These are phyloP conservation scores for Apiospora saccharicola DNA, from an alignment of 2,329 filamentous ascomycete species.

Conservation along the genomic window DNA sequence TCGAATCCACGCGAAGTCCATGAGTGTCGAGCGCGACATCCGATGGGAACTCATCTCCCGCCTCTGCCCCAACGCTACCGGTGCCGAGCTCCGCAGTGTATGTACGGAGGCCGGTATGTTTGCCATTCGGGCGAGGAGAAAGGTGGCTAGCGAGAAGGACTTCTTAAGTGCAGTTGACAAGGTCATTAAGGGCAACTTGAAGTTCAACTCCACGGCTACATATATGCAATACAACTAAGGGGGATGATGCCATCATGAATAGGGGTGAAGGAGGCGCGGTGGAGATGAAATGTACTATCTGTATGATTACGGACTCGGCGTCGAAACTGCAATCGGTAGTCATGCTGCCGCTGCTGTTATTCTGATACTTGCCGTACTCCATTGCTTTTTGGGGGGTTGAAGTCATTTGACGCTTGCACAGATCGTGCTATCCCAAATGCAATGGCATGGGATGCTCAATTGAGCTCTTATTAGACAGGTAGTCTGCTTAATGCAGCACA, in stretches of 20 bases:
- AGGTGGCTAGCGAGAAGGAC: constrained; percentile 99
- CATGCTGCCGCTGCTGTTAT: constrained; percentile 3
- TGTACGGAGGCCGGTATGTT: constrained; percentile 99
- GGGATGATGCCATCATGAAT: not conserved
- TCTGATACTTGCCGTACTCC: constrained; percentile 16
- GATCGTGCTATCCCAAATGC: constrained; percentile 12
- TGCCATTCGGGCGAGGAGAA: constrained; percentile 90
- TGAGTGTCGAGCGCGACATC: constrained; percentile 98
- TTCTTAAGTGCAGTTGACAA: constrained; percentile 98
- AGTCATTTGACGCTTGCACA: constrained; percentile 17
- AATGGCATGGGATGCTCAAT: constrained; percentile 10
- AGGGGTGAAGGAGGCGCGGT: not conserved
- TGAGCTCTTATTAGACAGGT: constrained; percentile 16
- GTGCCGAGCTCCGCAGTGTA: constrained; percentile 93
- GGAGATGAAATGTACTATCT: constrained; percentile 13
- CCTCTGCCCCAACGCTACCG: constrained; percentile 95
- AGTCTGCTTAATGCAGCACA: constrained; percentile 6
- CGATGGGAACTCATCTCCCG: constrained; percentile 98
- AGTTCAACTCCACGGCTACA: constrained; percentile 98
- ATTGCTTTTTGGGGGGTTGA: constrained; percentile 19
- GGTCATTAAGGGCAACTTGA: constrained; percentile 98
- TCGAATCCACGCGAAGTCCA: constrained; percentile 98
- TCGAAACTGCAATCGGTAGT: constrained; percentile 6
- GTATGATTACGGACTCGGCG: constrained; percentile 15
- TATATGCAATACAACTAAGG: constrained; percentile 99